phyloP scores from a whole-genome alignment of 1,284 basidiomycete genomes.

The Sphagnurus paluster region DNA sequence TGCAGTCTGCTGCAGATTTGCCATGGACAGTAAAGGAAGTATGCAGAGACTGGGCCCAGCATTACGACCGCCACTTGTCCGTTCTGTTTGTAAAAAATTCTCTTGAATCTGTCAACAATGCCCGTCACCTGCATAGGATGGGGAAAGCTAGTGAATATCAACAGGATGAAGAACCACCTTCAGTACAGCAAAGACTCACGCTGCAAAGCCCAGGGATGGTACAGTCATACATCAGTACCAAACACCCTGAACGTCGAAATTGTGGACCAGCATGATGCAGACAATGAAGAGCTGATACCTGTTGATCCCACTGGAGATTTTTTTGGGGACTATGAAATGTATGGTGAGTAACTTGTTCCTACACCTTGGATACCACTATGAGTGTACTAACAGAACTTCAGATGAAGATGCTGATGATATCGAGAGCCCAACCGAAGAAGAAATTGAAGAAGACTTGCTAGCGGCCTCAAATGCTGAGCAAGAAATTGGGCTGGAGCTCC shows the following conservation, averaged over 20 bases:
- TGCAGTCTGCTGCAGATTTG: no score
- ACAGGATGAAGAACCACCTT: no score
- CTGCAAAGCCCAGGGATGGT: not conserved
- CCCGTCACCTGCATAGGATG: no score
- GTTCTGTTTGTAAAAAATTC: no score
- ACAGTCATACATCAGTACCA: not conserved
- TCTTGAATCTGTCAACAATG: no score
- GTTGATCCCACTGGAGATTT: conserved; percentile 10
- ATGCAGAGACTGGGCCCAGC: no score
- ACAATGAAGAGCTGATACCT: not conserved
- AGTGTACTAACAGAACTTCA: not conserved
- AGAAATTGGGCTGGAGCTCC: not conserved
- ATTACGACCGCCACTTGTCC: no score
- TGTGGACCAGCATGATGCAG: not conserved
- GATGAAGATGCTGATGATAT: not conserved
- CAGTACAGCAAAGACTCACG: not conserved
- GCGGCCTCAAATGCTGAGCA: not conserved
- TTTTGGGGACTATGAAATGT: conserved; percentile 9
- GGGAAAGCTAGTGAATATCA: no score
- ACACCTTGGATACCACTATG: not conserved
- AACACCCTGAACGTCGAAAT: not conserved
- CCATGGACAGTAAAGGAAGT: no score
- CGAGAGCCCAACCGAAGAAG: not conserved
- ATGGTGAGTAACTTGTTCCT: not conserved
- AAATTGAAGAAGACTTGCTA: not conserved